A percentile compares a stretch with the other conserved stretches of the same genome.
phyloP scores from a whole-genome alignment of 306 rosid genomes.

The Argentina anserina region DNA sequence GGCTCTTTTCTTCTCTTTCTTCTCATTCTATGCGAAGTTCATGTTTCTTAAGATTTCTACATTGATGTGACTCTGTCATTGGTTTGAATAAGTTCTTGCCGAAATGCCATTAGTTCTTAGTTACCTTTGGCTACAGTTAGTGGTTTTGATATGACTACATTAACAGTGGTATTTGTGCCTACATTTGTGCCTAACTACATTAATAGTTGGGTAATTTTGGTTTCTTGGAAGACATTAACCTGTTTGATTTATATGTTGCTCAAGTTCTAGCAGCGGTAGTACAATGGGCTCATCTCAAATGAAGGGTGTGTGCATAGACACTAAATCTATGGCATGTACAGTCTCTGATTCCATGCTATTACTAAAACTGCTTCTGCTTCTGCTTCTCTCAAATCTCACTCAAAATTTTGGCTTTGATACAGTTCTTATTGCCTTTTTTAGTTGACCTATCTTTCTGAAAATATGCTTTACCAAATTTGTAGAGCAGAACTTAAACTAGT shows the following conservation, averaged over 20 bases:
- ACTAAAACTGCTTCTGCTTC: background rate
- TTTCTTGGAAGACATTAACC: too few relatives aligned
- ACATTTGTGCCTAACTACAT: background rate
- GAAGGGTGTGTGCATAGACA: background rate
- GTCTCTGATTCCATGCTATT: background rate
- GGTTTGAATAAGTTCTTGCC: constrained; percentile 18
- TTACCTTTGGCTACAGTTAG: background rate
- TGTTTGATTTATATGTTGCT: background rate
- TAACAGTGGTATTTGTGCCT: background rate
- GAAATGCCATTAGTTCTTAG: constrained; percentile 10
- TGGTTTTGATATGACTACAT: background rate
- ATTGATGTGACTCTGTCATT: background rate
- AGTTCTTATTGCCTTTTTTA: background rate
- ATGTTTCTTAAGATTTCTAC: background rate
- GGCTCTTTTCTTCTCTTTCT: constrained; percentile 1
- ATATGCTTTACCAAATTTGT: background rate
- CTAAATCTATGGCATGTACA: background rate
- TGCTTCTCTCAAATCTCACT: background rate
- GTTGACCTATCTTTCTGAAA: background rate
- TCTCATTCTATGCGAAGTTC: constrained; percentile 9
- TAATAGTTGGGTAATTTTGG: background rate
- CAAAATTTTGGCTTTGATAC: background rate
- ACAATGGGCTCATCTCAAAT: background rate
- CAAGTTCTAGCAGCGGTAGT: background rate
- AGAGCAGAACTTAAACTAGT: background rate